Conservation (phyloP, 495 filamentous ascomycete species). For the Friedmanniomyces endolithicus region DNA sequence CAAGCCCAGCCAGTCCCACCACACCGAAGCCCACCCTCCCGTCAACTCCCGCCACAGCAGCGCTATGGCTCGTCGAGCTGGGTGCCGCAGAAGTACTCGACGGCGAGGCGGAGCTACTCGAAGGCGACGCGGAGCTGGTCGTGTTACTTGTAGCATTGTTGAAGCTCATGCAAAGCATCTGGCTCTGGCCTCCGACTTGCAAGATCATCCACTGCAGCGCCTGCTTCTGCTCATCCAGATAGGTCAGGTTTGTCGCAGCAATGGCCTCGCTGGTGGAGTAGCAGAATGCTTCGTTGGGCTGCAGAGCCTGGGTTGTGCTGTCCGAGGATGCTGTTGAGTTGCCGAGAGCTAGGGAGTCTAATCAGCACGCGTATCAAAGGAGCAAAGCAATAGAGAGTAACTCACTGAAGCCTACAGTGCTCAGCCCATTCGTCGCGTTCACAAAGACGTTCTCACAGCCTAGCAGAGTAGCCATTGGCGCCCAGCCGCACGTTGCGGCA, state of each 20-base stretch:
- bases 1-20: not conserved
- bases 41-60: not conserved
- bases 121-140: not conserved
- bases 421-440: not conserved
- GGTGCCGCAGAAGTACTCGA: not conserved
- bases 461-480: not conserved
- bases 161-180: not conserved
- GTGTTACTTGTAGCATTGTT: not conserved
- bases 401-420: not conserved
- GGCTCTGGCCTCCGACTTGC: not conserved
- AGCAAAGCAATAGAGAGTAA: not conserved
- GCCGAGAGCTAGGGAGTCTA: not conserved
- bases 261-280: not conserved
- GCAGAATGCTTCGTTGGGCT: not conserved
- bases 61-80: not conserved
- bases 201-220: not conserved
- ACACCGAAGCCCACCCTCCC: not conserved
- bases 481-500: not conserved
- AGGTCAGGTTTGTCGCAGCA: not conserved
- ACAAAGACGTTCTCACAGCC: not conserved
- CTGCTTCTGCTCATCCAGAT: not conserved
- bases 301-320: not conserved
- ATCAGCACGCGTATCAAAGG: not conserved
- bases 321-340: not conserved
- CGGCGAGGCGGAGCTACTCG: not conserved